Evolutionary conservation across 2,329 filamentous ascomycete genomes (phyloP), one percentile per base, ranked within the genome.

Genomic region (Scedosporium apiospermum): DNA sequence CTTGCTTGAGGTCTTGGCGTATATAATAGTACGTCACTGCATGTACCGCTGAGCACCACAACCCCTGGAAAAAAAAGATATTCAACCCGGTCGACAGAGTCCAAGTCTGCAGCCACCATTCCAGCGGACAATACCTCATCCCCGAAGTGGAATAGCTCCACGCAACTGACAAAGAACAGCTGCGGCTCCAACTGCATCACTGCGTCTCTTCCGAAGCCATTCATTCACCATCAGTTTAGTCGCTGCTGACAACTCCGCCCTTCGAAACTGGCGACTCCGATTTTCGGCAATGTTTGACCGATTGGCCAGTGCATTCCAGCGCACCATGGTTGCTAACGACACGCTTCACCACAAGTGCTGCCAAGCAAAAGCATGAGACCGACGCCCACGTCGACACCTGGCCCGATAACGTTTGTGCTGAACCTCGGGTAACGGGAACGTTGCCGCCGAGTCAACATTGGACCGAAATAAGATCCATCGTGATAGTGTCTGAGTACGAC

Each of bases 351-450:
- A 38, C 34, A 38, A 12, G 34, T 12, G 34, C 10, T 38, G 34
- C 34, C 34, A 2, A 38, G 34, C 34, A 38, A 9, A 38, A 38
- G 34, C 34, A 12, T 38, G 34, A 38, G 10, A 55, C 21, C 18
- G 7, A n/a, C 23, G 23, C 51, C 21, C 51, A 21, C 51, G 12
- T 18, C 14, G 18, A 26, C 44, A 55, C 18, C 27, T 55, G 58
- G 38, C 58, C 58, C 41, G 58, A 46, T 18, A 23, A 12, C 58
- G 46, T 49, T 42, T 42, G 41, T 30, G 21, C 26, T 60, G 41
- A 60, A 27, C 58, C 58, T 60, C 58, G 58, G 58, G 58, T 60
- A 60, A 60, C 23, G 23, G 21, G 23, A n/a, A n/a, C 42, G 10
- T n/a, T 49, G 34, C 30, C 57, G n/a, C 18, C 57, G 57, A 38